Conservation (phyloP, 495 filamentous ascomycete species). For the Thermochaetoides thermophila region DNA sequence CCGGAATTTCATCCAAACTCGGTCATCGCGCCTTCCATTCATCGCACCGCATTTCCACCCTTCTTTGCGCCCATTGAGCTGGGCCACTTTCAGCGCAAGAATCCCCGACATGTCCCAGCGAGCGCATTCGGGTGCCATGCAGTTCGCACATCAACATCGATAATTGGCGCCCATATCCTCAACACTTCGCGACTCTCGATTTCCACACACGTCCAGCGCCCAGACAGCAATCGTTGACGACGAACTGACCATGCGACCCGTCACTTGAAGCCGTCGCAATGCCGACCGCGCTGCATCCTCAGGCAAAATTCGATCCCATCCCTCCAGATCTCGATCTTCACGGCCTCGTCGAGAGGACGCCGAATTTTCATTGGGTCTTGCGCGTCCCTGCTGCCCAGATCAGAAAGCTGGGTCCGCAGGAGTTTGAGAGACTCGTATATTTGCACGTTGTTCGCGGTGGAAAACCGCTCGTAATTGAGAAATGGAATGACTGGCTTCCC, state of each 20-base stretch:
- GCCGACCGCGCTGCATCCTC: constrained; percentile 51
- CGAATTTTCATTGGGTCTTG: constrained; percentile 72
- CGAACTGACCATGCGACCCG: too few species aligned
- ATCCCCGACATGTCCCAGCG: neutral
- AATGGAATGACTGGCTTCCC: constrained; percentile 56
- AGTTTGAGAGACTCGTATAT: constrained; percentile 66
- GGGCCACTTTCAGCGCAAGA: too few species aligned
- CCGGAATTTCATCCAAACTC: constrained; percentile 1
- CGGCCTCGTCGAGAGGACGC: constrained; percentile 53
- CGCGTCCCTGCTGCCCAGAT: constrained; percentile 64
- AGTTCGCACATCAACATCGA: neutral
- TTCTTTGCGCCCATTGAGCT: too few species aligned
- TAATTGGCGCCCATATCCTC: neutral
- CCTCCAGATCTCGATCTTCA: constrained; percentile 66
- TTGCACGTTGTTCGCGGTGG: constrained; percentile 71
- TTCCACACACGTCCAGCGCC: too few species aligned
- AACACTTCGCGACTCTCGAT: neutral
- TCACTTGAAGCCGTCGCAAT: constrained; percentile 38
- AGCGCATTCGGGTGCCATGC: neutral
- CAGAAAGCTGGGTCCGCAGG: constrained; percentile 49
- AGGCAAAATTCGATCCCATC: constrained; percentile 69
- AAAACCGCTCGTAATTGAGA: constrained; percentile 76
- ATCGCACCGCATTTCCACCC: neutral
- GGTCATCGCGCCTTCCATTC: neutral
- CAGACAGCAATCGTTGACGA: too few species aligned